A percentile compares a stretch with the other conserved stretches of the same genome.
Evolutionary conservation across 106 monocot genomes (phyloP).

Genomic region (Phalaenopsis equestris): DNA sequence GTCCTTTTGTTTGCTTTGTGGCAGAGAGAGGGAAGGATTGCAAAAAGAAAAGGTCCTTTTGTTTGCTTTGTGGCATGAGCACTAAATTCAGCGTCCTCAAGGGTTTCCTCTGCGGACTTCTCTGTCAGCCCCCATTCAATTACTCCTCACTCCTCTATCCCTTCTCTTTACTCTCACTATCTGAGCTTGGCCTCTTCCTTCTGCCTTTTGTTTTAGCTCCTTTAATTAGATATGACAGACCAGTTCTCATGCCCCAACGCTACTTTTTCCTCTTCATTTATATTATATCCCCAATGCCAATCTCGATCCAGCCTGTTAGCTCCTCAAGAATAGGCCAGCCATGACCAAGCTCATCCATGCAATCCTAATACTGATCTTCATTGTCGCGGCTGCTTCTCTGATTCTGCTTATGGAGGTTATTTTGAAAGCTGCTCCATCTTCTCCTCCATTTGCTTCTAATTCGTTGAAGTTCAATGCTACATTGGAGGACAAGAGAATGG

Average conservation of each 20-base stretch:
- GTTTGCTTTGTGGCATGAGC: neutral
- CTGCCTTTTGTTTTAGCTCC: neutral
- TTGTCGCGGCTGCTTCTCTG: neutral
- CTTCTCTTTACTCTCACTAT: neutral
- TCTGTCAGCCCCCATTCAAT: neutral
- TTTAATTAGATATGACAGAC: neutral
- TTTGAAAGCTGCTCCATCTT: neutral
- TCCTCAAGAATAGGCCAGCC: neutral
- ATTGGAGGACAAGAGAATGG: neutral
- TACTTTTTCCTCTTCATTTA: too few relatives aligned
- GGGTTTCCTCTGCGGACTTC: neutral
- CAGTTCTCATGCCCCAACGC: neutral
- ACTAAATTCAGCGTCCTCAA: neutral
- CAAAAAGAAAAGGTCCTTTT: neutral
- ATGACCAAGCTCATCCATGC: too few relatives aligned
- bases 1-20: neutral
- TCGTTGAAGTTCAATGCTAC: neutral
- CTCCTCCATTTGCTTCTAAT: neutral
- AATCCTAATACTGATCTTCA: too few relatives aligned
- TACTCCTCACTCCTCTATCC: neutral
- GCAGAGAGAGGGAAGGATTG: neutral
- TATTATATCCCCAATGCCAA: too few relatives aligned
- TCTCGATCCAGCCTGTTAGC: too few relatives aligned
- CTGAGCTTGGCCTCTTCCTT: neutral
- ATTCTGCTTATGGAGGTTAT: neutral